Percentiles rank a stretch among this genome's conserved stretches.
Evolutionary conservation across 768 basidiomycete species (phyloP).

Genomic region (Rhodocollybia butyracea): DNA sequence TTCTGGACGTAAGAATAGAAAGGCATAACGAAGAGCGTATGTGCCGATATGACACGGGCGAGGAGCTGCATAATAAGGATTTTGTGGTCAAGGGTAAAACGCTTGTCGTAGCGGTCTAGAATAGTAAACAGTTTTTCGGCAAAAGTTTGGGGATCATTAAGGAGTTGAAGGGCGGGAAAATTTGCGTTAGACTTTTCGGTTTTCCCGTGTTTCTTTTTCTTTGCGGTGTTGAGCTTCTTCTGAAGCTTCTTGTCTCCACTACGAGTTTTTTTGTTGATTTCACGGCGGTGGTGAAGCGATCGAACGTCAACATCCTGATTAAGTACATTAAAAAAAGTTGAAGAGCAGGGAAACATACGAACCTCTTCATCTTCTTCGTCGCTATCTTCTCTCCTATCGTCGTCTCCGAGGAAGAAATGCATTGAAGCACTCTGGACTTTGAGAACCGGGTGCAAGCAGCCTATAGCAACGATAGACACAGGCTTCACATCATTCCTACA

Average conservation of each 20-base stretch:
- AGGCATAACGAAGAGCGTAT: slow-evolving; percentile 89
- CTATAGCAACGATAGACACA: slow-evolving; percentile 86
- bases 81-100: slow-evolving; percentile 96
- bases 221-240: slow-evolving; percentile 69
- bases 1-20: slow-evolving; percentile 97
- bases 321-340: slow-evolving; percentile 10
- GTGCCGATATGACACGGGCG: slow-evolving; percentile 87
- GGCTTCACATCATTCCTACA: slow-evolving; percentile 85
- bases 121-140: slow-evolving; percentile 89
- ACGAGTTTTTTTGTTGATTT: slow-evolving; percentile 90
- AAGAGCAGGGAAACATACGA: neutral
- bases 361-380: slow-evolving; percentile 69
- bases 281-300: slow-evolving; percentile 79
- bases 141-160: slow-evolving; percentile 95
- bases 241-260: slow-evolving; percentile 79
- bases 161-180: slow-evolving; percentile 88
- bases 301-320: slow-evolving; percentile 62
- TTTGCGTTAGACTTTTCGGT: slow-evolving; percentile 38
- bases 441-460: slow-evolving; percentile 88
- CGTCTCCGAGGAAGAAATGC: slow-evolving; percentile 95
- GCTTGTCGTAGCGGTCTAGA: slow-evolving; percentile 83
- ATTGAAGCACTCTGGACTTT: slow-evolving; percentile 94
- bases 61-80: slow-evolving; percentile 96
- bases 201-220: slow-evolving; percentile 42
- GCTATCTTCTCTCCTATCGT: slow-evolving; percentile 70